Base-by-base conservation (phyloP, 202 grass and related monocot species). In the Dendrocalamus latiflorus region DNA sequence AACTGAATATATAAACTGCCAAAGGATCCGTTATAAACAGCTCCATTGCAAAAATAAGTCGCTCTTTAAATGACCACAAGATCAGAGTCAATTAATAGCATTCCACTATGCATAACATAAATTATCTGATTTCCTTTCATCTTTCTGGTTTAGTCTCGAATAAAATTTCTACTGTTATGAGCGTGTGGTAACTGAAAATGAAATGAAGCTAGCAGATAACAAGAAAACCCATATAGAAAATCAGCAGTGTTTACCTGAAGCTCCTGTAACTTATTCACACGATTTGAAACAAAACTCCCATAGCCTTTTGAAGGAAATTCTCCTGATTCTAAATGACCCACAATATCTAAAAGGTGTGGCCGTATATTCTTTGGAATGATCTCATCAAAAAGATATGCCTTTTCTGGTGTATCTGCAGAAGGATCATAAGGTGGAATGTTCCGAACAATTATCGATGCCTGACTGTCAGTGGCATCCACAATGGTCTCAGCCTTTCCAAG, bases 351-450 rank as follows among this genome's bases (percentile, higher is more conserved):
- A 70, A 98, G 92, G 75, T 95, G 72, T 5, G 69, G 33, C 4
- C 89, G 81, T 74, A 95, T 74, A 78, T 68, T 83, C 70, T 67
- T 93, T 50, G 93, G 91, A 84, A 98, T 93, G 82, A 98, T 98
- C 70, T 95, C 85, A 83, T 95, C 74, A 16, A 98, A 62, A 64
- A 74, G 54, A 85, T 98, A 98, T 58, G 70, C 93, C 34, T 70
- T 89, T 49, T 95, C 91, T 76, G 96, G 66, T 56, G 75, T 80
- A 90, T 93, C 87, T 58, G 93, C 96, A 36, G 80, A 69, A 78
- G 75, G 80, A 90, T 98, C 74, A 80, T 95, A 77, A 37, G 96
- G 96, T 57, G 96, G 96, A 95, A 98, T 95, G 68, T 90, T 98
- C 60, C 85, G 83, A 72, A 41, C 8, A 75, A 50, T 83, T 76